Conservation (phyloP, 257 asterid genomes). For the Ilex asprella region DNA sequence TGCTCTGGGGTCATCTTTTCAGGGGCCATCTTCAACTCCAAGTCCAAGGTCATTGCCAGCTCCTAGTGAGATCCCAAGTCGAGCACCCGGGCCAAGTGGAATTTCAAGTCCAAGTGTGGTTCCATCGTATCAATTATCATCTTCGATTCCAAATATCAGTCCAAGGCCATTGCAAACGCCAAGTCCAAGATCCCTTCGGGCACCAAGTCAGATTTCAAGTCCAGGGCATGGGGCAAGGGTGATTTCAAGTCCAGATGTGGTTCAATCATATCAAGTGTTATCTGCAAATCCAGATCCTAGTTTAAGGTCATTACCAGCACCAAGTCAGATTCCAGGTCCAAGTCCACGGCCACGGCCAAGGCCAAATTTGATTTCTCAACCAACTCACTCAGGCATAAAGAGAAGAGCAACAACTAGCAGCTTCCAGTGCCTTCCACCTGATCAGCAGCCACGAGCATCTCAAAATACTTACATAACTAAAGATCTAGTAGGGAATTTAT, state of each 20-base stretch:
- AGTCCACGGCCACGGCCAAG: not conserved
- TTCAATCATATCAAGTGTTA: too few species aligned
- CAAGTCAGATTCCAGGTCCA: not conserved
- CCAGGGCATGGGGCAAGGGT: not conserved
- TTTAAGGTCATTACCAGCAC: not conserved
- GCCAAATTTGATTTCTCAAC: not conserved
- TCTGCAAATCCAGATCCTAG: too few species aligned
- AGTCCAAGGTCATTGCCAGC: not conserved
- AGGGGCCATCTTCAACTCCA: constrained; percentile 6
- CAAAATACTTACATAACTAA: not conserved
- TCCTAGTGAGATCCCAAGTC: not conserved
- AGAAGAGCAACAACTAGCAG: constrained; percentile 15
- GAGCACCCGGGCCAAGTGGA: not conserved
- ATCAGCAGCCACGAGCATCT: not conserved
- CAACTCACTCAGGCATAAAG: constrained; percentile 17
- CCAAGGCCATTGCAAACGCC: not conserved
- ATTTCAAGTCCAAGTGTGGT: too few species aligned
- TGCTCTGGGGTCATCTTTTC: not conserved
- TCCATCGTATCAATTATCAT: not conserved
- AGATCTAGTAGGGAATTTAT: not conserved
- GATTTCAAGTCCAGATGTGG: not conserved
- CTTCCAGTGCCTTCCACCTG: not conserved
- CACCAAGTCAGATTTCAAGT: not conserved
- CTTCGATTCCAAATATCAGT: constrained; percentile 4
- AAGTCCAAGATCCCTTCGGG: too few species aligned